Evolutionary conservation across 805 yeast species (phyloP).

Genomic region (Sugiyamaella mastotermitis): DNA sequence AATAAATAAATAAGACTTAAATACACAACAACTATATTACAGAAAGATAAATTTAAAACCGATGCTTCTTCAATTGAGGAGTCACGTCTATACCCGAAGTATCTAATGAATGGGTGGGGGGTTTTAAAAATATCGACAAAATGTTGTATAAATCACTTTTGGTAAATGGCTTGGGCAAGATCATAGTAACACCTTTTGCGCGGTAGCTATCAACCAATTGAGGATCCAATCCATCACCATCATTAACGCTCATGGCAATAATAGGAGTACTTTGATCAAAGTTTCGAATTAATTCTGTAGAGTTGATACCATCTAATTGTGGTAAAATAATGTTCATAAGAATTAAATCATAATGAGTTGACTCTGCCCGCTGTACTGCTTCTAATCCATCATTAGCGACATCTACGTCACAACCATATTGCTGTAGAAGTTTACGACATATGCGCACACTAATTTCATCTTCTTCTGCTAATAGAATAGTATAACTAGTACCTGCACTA

Average conservation of each 20-base stretch:
- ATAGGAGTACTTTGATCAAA: slow-evolving; percentile 84
- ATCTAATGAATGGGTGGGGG: not conserved
- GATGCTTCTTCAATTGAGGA: no score
- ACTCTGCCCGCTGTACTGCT: slow-evolving; percentile 83
- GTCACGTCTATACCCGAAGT: no score
- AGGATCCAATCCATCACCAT: slow-evolving; percentile 3
- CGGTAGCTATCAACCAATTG: slow-evolving; percentile 40
- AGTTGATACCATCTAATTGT: slow-evolving; percentile 55
- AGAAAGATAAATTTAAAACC: no score
- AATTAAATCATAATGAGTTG: slow-evolving; percentile 41
- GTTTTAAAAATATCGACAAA: slow-evolving; percentile 29
- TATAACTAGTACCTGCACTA: no score
- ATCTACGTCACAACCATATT: slow-evolving; percentile 89
- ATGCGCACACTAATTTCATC: slow-evolving; percentile 64
- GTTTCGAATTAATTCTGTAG: slow-evolving; percentile 74
- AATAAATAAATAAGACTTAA: no score
- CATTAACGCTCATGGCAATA: slow-evolving; percentile 33
- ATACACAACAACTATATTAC: no score
- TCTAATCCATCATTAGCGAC: slow-evolving; percentile 89
- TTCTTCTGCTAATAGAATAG: slow-evolving; percentile 52
- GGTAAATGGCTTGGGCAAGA: slow-evolving; percentile 89
- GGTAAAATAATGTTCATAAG: slow-evolving; percentile 56
- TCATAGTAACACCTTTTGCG: slow-evolving; percentile 87
- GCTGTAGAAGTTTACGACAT: slow-evolving; percentile 73
- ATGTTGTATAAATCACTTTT: slow-evolving; percentile 77